Conservation (phyloP, 1,284 basidiomycete species). For the Rhodotorula mucilaginosa region DNA sequence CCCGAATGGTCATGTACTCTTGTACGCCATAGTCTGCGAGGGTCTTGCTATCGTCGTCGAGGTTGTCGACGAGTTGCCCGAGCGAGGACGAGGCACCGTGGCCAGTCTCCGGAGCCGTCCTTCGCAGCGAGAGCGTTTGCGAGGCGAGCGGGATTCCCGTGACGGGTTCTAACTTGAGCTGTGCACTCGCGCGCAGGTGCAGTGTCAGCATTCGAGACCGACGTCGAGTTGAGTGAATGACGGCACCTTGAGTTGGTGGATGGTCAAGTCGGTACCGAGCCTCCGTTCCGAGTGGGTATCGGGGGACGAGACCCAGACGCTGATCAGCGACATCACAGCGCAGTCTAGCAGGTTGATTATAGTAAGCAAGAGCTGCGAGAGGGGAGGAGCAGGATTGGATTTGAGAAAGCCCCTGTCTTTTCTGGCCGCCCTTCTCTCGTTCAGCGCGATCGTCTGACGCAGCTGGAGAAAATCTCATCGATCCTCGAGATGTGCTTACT, state of each 20-base stretch:
- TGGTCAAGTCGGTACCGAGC: slow-evolving; percentile 68
- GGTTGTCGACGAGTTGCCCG: slow-evolving; percentile 54
- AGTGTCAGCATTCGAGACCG: background rate
- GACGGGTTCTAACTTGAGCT: slow-evolving; percentile 82
- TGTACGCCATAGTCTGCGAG: slow-evolving; percentile 72
- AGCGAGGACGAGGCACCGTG: slow-evolving; percentile 27
- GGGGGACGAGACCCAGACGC: slow-evolving; percentile 74
- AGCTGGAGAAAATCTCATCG: too few species aligned
- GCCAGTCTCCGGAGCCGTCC: slow-evolving; percentile 45
- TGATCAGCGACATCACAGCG: slow-evolving; percentile 51
- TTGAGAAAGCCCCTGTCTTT: too few species aligned
- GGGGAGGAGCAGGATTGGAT: too few species aligned
- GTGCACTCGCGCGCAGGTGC: background rate
- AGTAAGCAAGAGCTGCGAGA: too few species aligned
- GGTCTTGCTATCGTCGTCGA: slow-evolving; percentile 65
- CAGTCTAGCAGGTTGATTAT: too few species aligned
- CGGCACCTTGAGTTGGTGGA: slow-evolving; percentile 75
- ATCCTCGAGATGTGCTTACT: too few species aligned
- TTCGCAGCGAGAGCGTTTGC: slow-evolving; percentile 66
- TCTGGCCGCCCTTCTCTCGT: too few species aligned
- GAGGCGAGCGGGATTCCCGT: slow-evolving; percentile 79
- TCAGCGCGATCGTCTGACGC: too few species aligned
- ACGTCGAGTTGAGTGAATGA: background rate
- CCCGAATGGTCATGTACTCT: slow-evolving; percentile 42
- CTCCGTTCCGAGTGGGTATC: slow-evolving; percentile 83